A percentile compares a stretch with the other conserved stretches of the same genome.
Evolutionary conservation across 805 yeast species (phyloP).

Genomic region (Spathaspora girioi): DNA sequence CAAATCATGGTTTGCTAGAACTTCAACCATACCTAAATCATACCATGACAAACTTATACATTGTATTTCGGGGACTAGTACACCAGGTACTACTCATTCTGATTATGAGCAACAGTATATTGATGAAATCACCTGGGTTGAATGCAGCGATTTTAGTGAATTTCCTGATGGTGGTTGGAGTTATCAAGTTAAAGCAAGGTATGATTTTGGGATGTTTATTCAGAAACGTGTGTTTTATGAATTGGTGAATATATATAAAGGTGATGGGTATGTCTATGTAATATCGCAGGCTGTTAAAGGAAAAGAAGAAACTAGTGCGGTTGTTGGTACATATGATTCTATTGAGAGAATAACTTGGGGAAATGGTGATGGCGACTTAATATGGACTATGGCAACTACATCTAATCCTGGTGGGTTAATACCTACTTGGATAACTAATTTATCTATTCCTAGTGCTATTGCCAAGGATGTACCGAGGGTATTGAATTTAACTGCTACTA

Average conservation of each 20-base stretch:
- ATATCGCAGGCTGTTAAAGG: conserved; percentile 28
- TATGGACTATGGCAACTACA: conserved; percentile 39
- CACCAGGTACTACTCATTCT: conserved; percentile 23
- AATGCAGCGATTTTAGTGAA: conserved; percentile 11
- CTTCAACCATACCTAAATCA: neutral
- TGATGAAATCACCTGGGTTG: conserved; percentile 24
- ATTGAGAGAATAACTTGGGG: conserved; percentile 27
- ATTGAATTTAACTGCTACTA: conserved; percentile 14
- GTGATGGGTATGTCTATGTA: conserved; percentile 21
- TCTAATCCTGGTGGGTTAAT: conserved; percentile 38
- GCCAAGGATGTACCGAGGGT: conserved; percentile 40
- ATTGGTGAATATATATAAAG: conserved; percentile 25
- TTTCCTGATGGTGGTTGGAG: conserved; percentile 14
- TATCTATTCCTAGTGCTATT: conserved; percentile 29
- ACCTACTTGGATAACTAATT: conserved; percentile 32
- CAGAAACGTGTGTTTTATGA: conserved; percentile 33
- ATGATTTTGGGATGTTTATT: conserved; percentile 35
- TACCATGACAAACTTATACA: neutral
- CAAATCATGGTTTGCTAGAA: conserved; percentile 6
- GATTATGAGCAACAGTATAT: conserved; percentile 34
- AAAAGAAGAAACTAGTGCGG: conserved; percentile 14
- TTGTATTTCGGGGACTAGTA: conserved; percentile 4
- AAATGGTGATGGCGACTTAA: conserved; percentile 13
- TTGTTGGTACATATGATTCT: conserved; percentile 32
- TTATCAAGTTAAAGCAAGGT: conserved; percentile 29